A percentile compares a stretch with the other conserved stretches of the same genome.
Conservation (phyloP, 495 filamentous ascomycete genomes). For the Xylaria nigripes region DNA sequence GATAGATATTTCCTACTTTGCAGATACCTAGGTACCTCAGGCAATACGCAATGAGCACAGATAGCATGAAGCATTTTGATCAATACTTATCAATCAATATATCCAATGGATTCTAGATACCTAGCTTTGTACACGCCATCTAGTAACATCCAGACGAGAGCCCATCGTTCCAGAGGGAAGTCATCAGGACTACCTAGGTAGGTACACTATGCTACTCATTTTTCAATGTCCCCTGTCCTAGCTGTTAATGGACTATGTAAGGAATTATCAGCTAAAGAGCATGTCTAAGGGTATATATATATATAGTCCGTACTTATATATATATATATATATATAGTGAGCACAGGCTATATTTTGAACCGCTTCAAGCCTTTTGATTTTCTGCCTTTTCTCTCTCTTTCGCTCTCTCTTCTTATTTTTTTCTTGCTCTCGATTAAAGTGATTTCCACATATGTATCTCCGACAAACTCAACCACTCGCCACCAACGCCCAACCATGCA, state of each 20-base stretch:
- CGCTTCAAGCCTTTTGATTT: not conserved
- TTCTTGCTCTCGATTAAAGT: not conserved
- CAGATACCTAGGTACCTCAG: too few species aligned
- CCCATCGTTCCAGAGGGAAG: too few species aligned
- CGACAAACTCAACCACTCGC: conserved; percentile 1
- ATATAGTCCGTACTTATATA: too few species aligned
- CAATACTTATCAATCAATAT: too few species aligned
- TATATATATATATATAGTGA: too few species aligned
- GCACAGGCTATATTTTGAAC: not conserved
- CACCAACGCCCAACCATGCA: conserved; percentile 12
- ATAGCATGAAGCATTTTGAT: too few species aligned
- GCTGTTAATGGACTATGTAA: not conserved
- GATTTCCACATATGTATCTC: not conserved
- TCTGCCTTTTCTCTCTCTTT: not conserved
- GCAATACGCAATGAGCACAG: too few species aligned
- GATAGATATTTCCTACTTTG: too few species aligned
- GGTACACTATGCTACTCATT: not conserved
- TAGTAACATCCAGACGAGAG: too few species aligned
- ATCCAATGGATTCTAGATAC: too few species aligned
- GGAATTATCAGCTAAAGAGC: not conserved
- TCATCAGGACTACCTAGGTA: too few species aligned
- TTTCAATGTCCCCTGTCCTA: not conserved
- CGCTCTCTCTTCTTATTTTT: not conserved
- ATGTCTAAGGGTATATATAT: not conserved
- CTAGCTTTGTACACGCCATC: too few species aligned